Evolutionary conservation across 2,329 filamentous ascomycete species (phyloP).

Genomic region (Aspergillus piperis): DNA sequence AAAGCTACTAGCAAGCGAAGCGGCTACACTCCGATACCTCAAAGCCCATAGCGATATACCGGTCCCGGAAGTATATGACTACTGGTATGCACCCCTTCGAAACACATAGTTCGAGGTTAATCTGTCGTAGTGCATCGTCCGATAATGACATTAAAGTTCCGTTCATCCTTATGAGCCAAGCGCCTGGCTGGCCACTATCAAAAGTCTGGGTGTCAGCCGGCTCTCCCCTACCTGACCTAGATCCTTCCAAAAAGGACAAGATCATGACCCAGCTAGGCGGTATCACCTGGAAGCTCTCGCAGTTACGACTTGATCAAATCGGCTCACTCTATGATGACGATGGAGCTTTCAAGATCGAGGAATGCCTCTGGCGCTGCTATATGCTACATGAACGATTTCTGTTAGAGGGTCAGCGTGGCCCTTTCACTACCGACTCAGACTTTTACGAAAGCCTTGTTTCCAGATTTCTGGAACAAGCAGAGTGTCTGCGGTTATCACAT

Average conservation of each 20-base stretch:
- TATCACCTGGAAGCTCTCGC: constrained; percentile 27
- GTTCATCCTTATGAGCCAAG: constrained; percentile 39
- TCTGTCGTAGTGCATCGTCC: constrained; percentile 13
- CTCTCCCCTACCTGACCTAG: constrained; percentile 14
- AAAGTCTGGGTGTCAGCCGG: constrained; percentile 22
- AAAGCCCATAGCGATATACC: constrained; percentile 32
- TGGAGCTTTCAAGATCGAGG: constrained; percentile 18
- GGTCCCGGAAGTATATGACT: constrained; percentile 33
- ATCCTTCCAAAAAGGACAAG: constrained; percentile 22
- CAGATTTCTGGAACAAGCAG: constrained; percentile 18
- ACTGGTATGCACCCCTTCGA: constrained; percentile 20
- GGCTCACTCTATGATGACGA: constrained; percentile 32
- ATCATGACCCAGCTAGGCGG: constrained; percentile 30
- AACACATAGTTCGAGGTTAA: constrained; percentile 4
- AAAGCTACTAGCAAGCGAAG: constrained; percentile 35
- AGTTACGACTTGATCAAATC: constrained; percentile 29
- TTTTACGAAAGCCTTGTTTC: constrained; percentile 25
- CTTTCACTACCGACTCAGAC: constrained; percentile 22
- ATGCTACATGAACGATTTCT: constrained; percentile 21
- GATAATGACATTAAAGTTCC: constrained; percentile 33
- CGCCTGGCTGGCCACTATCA: constrained; percentile 29
- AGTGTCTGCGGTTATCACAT: constrained; percentile 17
- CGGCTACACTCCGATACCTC: constrained; percentile 34
- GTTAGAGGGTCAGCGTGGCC: constrained; percentile 20
- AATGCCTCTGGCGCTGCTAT: constrained; percentile 26